Conservation (phyloP, 2,329 filamentous ascomycete species). For the Aspergillus hortae region DNA sequence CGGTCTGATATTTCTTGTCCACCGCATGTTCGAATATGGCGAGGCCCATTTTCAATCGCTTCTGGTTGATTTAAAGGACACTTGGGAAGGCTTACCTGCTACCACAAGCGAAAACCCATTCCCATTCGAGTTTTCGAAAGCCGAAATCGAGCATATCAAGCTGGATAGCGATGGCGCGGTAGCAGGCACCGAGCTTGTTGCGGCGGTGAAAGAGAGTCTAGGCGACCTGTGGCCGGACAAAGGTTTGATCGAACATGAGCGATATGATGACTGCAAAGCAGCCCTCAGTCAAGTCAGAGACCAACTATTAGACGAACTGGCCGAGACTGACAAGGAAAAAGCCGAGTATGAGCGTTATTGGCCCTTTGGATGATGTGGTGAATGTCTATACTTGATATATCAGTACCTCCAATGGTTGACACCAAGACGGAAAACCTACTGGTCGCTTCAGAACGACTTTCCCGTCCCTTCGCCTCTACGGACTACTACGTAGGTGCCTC, state of each 20-base stretch:
- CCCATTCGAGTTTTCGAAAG: conserved; percentile 24
- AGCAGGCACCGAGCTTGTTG: conserved; percentile 23
- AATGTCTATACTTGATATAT: no score
- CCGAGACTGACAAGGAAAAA: conserved; percentile 24
- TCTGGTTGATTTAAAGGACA: conserved; percentile 25
- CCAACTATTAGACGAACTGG: conserved; percentile 23
- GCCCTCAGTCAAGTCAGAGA: conserved; percentile 21
- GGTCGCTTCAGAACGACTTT: no score
- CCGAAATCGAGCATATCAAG: conserved; percentile 22
- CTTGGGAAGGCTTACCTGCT: conserved; percentile 21
- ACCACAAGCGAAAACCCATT: conserved; percentile 16
- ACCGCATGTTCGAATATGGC: conserved; percentile 29
- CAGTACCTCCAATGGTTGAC: no score
- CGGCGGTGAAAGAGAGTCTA: conserved; percentile 21
- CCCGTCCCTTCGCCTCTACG: no score
- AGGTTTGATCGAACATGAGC: conserved; percentile 25
- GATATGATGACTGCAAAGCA: conserved; percentile 27
- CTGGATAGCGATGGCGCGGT: conserved; percentile 22
- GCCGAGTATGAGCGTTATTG: conserved; percentile 23
- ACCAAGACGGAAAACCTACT: no score
- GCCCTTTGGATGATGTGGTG: conserved; percentile 29
- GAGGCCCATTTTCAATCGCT: conserved; percentile 29
- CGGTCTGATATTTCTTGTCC: conserved; percentile 27
- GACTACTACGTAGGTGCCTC: no score
- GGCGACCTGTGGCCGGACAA: conserved; percentile 28